phyloP scores from a whole-genome alignment of 192 early-diverging fungal species.

The Allomyces macrogynus region DNA sequence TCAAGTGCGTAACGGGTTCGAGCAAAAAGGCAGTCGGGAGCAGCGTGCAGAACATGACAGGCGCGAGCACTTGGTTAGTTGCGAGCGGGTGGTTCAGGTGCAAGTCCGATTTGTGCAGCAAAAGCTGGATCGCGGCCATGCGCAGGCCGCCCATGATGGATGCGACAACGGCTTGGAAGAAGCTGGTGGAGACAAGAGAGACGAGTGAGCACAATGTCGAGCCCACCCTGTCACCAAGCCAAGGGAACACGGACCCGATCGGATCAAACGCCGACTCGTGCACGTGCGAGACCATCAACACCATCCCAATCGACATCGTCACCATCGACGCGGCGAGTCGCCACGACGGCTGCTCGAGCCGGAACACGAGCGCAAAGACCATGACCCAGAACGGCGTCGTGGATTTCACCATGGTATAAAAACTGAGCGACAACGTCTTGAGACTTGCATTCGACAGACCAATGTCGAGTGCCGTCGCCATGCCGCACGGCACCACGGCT shows the following conservation, averaged over 20 bases:
- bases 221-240: too few species aligned
- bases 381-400: conserved; percentile 56
- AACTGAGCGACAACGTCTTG: conserved; percentile 70
- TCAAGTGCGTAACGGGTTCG: conserved; percentile 32
- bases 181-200: conserved; percentile 12
- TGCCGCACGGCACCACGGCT: conserved; percentile 52
- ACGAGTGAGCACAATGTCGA: neutral
- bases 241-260: conserved; percentile 23
- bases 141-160: conserved; percentile 69
- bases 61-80: conserved; percentile 62
- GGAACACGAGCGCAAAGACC: conserved; percentile 77
- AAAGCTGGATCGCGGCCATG: conserved; percentile 73
- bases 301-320: conserved; percentile 58
- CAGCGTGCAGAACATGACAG: conserved; percentile 49
- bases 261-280: conserved; percentile 48
- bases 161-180: conserved; percentile 55
- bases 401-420: conserved; percentile 81
- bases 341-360: conserved; percentile 55
- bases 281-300: conserved; percentile 73
- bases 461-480: conserved; percentile 76
- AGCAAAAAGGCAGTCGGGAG: conserved; percentile 37
- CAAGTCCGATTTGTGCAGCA: conserved; percentile 48
- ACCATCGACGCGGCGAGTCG: conserved; percentile 48
- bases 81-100: conserved; percentile 78
- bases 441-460: conserved; percentile 73